Conservation (phyloP, 352 stramenopile species). For the Phytophthora agathidicida region DNA sequence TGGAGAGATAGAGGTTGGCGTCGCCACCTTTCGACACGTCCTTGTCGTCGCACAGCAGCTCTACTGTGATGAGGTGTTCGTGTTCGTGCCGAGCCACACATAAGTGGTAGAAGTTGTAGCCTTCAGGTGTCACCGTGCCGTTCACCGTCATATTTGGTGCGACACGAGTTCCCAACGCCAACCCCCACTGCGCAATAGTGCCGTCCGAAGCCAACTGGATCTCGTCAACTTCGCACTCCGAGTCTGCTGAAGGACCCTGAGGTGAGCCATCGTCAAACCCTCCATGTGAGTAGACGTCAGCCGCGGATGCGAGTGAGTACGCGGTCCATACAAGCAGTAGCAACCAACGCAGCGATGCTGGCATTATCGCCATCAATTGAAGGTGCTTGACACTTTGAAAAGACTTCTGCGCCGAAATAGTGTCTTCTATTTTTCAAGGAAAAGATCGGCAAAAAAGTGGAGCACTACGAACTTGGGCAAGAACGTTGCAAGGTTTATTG, state of each 20-base stretch:
- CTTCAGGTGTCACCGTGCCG: slow-evolving; percentile 51
- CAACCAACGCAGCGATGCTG: neutral
- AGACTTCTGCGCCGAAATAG: slow-evolving; percentile 1
- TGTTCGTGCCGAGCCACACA: slow-evolving; percentile 79
- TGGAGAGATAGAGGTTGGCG: slow-evolving; percentile 76
- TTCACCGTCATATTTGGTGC: slow-evolving; percentile 72
- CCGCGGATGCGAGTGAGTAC: slow-evolving; percentile 5
- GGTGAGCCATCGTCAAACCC: slow-evolving; percentile 1
- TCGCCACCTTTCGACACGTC: slow-evolving; percentile 36
- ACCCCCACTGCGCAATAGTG: slow-evolving; percentile 51
- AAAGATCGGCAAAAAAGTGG: slow-evolving; percentile 6
- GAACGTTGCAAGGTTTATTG: too few species aligned
- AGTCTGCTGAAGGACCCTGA: slow-evolving; percentile 16
- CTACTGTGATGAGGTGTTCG: slow-evolving; percentile 77
- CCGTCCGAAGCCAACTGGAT: slow-evolving; percentile 76
- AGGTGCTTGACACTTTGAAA: neutral
- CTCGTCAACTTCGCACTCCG: slow-evolving; percentile 60
- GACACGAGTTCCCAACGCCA: slow-evolving; percentile 61
- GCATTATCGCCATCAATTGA: neutral
- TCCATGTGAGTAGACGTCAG: slow-evolving; percentile 17
- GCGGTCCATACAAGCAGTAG: slow-evolving; percentile 12
- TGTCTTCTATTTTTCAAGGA: slow-evolving; percentile 13
- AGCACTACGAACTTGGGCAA: too few species aligned
- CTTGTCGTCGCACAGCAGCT: slow-evolving; percentile 42
- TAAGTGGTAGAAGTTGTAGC: slow-evolving; percentile 76